Evolutionary conservation across 2,329 filamentous ascomycete genomes (phyloP).

Genomic region (Juglanconis oblonga): DNA sequence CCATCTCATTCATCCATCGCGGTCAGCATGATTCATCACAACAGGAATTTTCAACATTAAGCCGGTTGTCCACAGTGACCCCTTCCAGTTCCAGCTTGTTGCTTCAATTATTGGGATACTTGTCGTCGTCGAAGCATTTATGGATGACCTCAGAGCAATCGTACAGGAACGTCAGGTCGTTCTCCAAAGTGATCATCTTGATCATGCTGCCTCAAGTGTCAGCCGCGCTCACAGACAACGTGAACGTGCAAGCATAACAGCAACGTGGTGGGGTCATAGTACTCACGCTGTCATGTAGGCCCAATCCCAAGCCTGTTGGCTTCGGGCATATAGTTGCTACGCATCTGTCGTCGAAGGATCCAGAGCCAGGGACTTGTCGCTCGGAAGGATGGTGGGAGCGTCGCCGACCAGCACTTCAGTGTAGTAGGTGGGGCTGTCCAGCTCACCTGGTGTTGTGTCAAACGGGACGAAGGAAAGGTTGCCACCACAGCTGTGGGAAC

Average conservation of each 20-base stretch:
- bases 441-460: slow-evolving; percentile 22
- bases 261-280: background rate
- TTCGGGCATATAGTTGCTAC: slow-evolving; percentile 24
- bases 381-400: slow-evolving; percentile 23
- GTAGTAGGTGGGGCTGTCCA: slow-evolving; percentile 26
- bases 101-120: background rate
- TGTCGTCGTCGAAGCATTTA: slow-evolving; percentile 18
- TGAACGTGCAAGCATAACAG: background rate
- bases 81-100: too few species aligned
- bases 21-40: too few species aligned
- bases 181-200: slow-evolving; percentile 25
- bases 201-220: slow-evolving; percentile 23
- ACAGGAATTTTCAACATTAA: too few species aligned
- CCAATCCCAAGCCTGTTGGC: slow-evolving; percentile 22
- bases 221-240: background rate
- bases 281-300: slow-evolving; percentile 28
- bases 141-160: slow-evolving; percentile 28
- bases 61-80: too few species aligned
- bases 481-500: slow-evolving; percentile 26
- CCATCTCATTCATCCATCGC: too few species aligned
- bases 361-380: slow-evolving; percentile 25
- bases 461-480: slow-evolving; percentile 23
- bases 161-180: slow-evolving; percentile 21
- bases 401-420: slow-evolving; percentile 24
- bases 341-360: slow-evolving; percentile 21